Evolutionary conservation across 2,329 filamentous ascomycete genomes (phyloP).

Genomic region (Verticillium albo-atrum): DNA sequence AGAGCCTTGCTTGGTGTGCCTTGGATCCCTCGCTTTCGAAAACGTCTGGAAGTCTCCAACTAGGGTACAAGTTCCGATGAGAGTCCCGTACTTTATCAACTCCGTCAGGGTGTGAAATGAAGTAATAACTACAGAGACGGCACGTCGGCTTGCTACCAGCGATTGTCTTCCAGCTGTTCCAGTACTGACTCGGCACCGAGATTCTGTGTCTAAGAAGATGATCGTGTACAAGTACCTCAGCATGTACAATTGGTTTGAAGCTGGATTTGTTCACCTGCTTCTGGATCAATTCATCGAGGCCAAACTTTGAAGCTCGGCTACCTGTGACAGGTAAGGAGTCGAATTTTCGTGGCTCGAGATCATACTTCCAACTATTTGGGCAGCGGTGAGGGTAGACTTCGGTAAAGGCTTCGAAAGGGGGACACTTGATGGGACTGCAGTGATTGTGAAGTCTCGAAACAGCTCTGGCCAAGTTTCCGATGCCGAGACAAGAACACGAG

Average conservation of each 20-base stretch:
- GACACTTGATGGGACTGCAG: slow-evolving; percentile 18
- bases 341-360: not conserved
- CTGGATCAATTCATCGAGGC: slow-evolving; percentile 18
- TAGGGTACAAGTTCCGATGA: slow-evolving; percentile 32
- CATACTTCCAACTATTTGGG: slow-evolving; percentile 18
- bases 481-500: slow-evolving; percentile 13
- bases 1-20: slow-evolving; percentile 7
- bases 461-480: slow-evolving; percentile 20
- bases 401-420: slow-evolving; percentile 9
- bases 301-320: slow-evolving; percentile 15
- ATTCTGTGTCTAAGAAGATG: slow-evolving; percentile 1
- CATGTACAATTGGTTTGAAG: slow-evolving; percentile 27
- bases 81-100: slow-evolving; percentile 21
- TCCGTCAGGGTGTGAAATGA: slow-evolving; percentile 18
- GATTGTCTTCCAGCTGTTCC: slow-evolving; percentile 27
- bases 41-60: slow-evolving; percentile 32
- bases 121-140: slow-evolving; percentile 31
- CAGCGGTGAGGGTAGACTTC: slow-evolving; percentile 12
- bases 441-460: slow-evolving; percentile 24
- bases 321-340: slow-evolving; percentile 7
- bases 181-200: slow-evolving; percentile 18
- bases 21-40: slow-evolving; percentile 1
- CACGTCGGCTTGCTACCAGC: slow-evolving; percentile 36
- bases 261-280: not conserved
- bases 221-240: slow-evolving; percentile 25